A percentile compares a stretch with the other conserved stretches of the same genome.
Evolutionary conservation across 176 grass and related monocot genomes (phyloP).

Genomic region (Bothriochloa decipiens): DNA sequence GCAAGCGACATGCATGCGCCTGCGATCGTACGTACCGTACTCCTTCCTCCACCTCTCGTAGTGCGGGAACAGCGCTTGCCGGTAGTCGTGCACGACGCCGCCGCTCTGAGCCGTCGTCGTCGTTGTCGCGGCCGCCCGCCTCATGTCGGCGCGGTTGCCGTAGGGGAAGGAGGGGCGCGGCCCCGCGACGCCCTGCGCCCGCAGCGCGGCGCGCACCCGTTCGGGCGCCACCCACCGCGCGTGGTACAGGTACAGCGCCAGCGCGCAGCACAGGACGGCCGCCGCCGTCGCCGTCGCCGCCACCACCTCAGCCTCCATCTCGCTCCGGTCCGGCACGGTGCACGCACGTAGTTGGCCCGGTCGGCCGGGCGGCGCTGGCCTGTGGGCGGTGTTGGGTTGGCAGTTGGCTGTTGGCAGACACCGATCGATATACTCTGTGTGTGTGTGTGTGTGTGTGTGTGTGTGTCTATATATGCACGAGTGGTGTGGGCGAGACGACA

Average conservation of each 20-base stretch:
- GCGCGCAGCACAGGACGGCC: constrained; percentile 37
- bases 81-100: constrained; percentile 78
- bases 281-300: not conserved
- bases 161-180: constrained; percentile 67
- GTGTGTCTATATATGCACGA: too few relatives aligned
- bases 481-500: too few relatives aligned
- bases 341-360: too few relatives aligned
- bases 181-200: constrained; percentile 64
- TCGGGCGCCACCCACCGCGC: constrained; percentile 61
- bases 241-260: constrained; percentile 65
- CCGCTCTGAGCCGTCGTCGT: too few relatives aligned
- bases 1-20: not conserved
- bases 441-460: too few relatives aligned
- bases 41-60: constrained; percentile 79
- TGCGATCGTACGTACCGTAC: constrained; percentile 57
- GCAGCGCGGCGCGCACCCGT: constrained; percentile 52
- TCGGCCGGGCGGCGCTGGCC: too few relatives aligned
- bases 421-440: too few relatives aligned
- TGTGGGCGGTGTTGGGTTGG: too few relatives aligned
- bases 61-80: constrained; percentile 61
- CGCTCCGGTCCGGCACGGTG: too few relatives aligned
- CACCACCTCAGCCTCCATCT: not conserved
- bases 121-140: not conserved
- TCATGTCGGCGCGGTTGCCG: constrained; percentile 75
- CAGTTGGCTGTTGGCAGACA: too few relatives aligned